These are phyloP conservation scores for Oemleria cerasiformis DNA, from an alignment of 306 rosid genomes.

Conservation along the genomic window DNA sequence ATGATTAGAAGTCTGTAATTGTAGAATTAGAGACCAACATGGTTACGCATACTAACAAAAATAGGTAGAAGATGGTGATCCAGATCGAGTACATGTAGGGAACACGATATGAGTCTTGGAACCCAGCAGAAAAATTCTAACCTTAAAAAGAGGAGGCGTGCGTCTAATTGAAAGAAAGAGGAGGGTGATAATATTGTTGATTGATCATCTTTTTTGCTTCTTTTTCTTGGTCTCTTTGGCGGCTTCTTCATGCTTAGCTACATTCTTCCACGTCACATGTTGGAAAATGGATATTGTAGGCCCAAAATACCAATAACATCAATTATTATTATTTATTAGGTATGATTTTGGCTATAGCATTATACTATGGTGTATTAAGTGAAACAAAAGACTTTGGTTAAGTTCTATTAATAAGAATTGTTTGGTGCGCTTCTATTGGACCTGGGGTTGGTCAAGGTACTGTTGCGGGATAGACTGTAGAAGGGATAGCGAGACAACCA, in stretches of 20 bases:
- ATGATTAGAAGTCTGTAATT: conserved; percentile 19
- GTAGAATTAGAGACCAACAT: conserved; percentile 75
- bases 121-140: conserved; percentile 25
- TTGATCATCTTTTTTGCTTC: conserved; percentile 20
- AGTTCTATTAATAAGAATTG: no score
- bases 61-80: conserved; percentile 23
- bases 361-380: no score
- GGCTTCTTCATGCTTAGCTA: conserved; percentile 31
- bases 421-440: no score
- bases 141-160: conserved; percentile 38
- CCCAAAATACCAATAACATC: background rate
- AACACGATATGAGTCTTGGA: conserved; percentile 36
- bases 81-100: conserved; percentile 21
- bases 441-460: background rate
- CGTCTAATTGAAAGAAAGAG: conserved; percentile 20
- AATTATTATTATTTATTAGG: no score
- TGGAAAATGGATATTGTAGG: no score
- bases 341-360: no score
- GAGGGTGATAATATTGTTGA: conserved; percentile 50
- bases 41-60: conserved; percentile 47
- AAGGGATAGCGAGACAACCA: background rate
- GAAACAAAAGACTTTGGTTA: no score
- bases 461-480: background rate
- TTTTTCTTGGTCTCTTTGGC: conserved; percentile 43
- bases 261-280: background rate